Evolutionary conservation across 805 yeast genomes (phyloP), one percentile per base, ranked within the genome.

Genomic region (Yarrowia sp.): DNA sequence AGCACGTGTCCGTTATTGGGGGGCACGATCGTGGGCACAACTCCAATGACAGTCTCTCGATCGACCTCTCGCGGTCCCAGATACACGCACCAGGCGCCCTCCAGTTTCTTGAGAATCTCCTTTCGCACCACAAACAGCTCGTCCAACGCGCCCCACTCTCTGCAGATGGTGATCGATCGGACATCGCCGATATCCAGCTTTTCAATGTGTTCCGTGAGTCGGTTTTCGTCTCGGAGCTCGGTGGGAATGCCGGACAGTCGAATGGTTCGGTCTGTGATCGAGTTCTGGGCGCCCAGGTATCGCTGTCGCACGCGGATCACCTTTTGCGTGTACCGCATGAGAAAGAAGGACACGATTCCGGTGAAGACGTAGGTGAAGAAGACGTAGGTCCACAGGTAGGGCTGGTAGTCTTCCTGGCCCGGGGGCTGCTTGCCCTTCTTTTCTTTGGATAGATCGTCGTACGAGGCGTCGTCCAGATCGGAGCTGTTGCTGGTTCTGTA

Each of bases 251-350:
- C 98, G 35, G 93, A 84, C 13, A 93, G 72, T 63, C 93, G 77
- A 39, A 94, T 86, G 0, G 98, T 94, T 71, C 97, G 80, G 77
- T 93, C 98, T 0, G 98, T 90, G 63, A 93, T 80, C 9, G 96
- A 86, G 70, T 87, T 87, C 71, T 92, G 97, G 65, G 81, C 82
- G 0, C 98, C 97, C 66, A 93, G 76, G 69, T 88, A 87, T 58
- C 75, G 76, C 73, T 93, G 98, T 65, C 98, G 81, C 66, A 88
- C 86, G 56, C 79, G 76, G 29, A 93, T 89, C 35, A 93, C 89
- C 64, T 83, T 80, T 65, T 79, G 78, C 0, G 97, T 88, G 68
- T 88, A 92, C 14, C 82, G 77, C 67, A 86, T 80, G 35, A 94
- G 74, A 65, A 83, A 78, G 65, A 78, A 80, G 19, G 84, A 76